A percentile compares a stretch with the other conserved stretches of the same genome.
Evolutionary conservation across 1,284 basidiomycete genomes (phyloP).

Genomic region (Trametes versicolor): DNA sequence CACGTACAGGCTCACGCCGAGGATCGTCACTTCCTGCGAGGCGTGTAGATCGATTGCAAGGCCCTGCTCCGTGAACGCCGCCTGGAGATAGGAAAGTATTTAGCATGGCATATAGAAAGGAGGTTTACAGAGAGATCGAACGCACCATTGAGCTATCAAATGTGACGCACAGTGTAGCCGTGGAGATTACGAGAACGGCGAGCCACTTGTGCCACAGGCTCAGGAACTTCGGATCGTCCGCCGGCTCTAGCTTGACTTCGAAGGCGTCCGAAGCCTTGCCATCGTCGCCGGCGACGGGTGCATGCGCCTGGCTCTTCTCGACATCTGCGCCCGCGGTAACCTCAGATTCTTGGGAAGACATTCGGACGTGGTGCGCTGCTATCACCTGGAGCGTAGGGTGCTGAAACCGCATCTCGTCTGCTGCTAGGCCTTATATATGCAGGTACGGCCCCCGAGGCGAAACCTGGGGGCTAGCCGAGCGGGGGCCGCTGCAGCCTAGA

Average conservation of each 20-base stretch:
- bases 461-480: no score
- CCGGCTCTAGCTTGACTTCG: slow-evolving; percentile 51
- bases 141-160: slow-evolving; percentile 79
- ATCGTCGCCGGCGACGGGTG: slow-evolving; percentile 7
- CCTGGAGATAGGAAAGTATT: slow-evolving; percentile 55
- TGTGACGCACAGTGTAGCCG: slow-evolving; percentile 69
- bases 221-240: slow-evolving; percentile 64
- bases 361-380: background rate
- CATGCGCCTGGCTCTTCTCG: slow-evolving; percentile 26
- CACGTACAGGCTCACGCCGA: slow-evolving; percentile 79
- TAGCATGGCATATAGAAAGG: background rate
- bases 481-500: no score
- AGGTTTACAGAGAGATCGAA: background rate
- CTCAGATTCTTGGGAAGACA: slow-evolving; percentile 17
- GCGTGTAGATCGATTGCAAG: slow-evolving; percentile 69
- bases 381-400: background rate
- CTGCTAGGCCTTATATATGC: no score
- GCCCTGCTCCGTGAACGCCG: slow-evolving; percentile 71
- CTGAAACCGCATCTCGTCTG: background rate
- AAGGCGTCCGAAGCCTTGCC: slow-evolving; percentile 21
- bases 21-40: slow-evolving; percentile 69
- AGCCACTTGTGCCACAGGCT: slow-evolving; percentile 64
- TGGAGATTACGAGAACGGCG: slow-evolving; percentile 62
- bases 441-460: no score
- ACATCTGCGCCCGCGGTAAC: slow-evolving; percentile 25